Evolutionary conservation across 306 rosid species (phyloP).

Genomic region (Pueraria montana): DNA sequence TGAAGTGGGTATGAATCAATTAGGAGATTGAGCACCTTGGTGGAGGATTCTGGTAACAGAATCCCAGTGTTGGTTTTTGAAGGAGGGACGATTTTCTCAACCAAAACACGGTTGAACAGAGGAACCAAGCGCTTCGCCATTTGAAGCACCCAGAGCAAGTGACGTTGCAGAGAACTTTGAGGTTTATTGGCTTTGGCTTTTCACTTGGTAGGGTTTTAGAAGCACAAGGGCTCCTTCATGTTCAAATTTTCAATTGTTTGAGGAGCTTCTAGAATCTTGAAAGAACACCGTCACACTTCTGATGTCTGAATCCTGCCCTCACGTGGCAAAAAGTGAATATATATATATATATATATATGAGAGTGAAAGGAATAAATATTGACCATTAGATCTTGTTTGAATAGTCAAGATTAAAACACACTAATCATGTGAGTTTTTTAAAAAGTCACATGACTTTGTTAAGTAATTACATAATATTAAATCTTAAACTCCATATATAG

Average conservation of each 20-base stretch:
- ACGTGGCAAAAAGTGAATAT: too few relatives aligned
- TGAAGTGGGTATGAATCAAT: slow-evolving; percentile 27
- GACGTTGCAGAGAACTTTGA: neutral
- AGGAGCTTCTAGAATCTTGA: slow-evolving; percentile 18
- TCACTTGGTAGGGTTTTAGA: slow-evolving; percentile 35
- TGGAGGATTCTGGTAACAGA: slow-evolving; percentile 65
- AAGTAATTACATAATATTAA: too few relatives aligned
- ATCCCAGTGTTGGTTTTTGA: slow-evolving; percentile 72
- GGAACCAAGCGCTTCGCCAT: slow-evolving; percentile 86
- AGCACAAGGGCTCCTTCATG: neutral
- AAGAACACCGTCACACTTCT: neutral
- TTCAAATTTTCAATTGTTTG: too few relatives aligned
- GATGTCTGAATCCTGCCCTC: too few relatives aligned
- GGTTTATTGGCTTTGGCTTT: neutral
- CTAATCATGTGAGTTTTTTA: too few relatives aligned
- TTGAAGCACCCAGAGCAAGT: neutral
- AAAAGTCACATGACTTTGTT: too few relatives aligned
- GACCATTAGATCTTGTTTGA: too few relatives aligned
- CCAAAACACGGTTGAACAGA: slow-evolving; percentile 71
- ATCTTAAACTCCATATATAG: too few relatives aligned
- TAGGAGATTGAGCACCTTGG: slow-evolving; percentile 57
- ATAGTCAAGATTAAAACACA: too few relatives aligned
- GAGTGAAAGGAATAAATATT: too few relatives aligned
- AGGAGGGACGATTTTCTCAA: slow-evolving; percentile 76
- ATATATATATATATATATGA: too few relatives aligned